Evolutionary conservation across 352 stramenopile genomes (phyloP).

Genomic region (Phytophthora agathidicida): DNA sequence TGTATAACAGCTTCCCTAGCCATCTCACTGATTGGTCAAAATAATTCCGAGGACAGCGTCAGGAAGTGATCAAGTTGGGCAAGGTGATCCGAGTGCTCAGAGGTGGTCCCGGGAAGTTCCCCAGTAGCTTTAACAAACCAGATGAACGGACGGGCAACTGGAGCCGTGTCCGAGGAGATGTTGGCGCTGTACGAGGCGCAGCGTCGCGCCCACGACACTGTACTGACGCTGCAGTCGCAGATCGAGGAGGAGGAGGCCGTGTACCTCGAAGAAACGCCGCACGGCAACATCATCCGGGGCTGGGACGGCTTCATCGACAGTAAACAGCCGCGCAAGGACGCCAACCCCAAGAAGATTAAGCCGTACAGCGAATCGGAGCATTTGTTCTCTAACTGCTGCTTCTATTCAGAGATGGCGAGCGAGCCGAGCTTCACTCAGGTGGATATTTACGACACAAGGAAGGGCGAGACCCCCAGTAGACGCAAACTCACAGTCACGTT

Average conservation of each 20-base stretch:
- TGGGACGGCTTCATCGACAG: slow-evolving; percentile 89
- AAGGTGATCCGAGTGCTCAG: too few relatives aligned
- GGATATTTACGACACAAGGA: slow-evolving; percentile 46
- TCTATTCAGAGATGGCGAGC: slow-evolving; percentile 55
- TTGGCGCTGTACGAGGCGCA: slow-evolving; percentile 72
- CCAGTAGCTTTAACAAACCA: not conserved
- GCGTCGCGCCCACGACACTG: slow-evolving; percentile 70
- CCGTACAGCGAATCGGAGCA: slow-evolving; percentile 81
- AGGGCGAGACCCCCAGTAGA: slow-evolving; percentile 37
- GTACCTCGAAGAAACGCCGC: slow-evolving; percentile 84
- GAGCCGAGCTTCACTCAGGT: slow-evolving; percentile 65
- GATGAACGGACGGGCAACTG: slow-evolving; percentile 16
- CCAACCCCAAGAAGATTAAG: slow-evolving; percentile 78
- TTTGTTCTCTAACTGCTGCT: slow-evolving; percentile 80
- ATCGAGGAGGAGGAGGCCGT: slow-evolving; percentile 80
- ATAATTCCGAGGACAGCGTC: too few relatives aligned
- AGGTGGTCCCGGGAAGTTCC: too few relatives aligned
- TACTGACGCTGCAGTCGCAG: slow-evolving; percentile 72
- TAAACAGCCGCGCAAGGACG: slow-evolving; percentile 80
- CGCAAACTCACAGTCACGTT: slow-evolving; percentile 57
- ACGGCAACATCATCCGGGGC: slow-evolving; percentile 89
- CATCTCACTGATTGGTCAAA: too few relatives aligned
- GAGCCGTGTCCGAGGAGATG: slow-evolving; percentile 71
- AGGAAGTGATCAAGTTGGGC: too few relatives aligned
- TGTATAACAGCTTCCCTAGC: too few relatives aligned